A percentile compares a stretch with the other conserved stretches of the same genome.
Conservation (phyloP, 352 stramenopile genomes). For the Phytophthora rubi region DNA sequence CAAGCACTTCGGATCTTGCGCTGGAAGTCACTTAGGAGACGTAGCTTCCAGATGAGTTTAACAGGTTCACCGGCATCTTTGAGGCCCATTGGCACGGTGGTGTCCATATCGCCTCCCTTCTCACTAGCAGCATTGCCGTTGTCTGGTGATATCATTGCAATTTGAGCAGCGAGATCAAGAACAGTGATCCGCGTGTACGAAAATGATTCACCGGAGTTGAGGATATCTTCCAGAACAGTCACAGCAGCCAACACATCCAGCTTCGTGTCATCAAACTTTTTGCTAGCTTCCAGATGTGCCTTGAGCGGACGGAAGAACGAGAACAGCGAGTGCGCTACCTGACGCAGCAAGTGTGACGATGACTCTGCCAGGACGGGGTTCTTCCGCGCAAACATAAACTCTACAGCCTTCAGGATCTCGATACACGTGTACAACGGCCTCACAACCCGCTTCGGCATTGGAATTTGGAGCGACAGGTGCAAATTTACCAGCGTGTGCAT, state of each 20-base stretch:
- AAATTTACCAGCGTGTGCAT: constrained; percentile 91
- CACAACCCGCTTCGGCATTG: constrained; percentile 87
- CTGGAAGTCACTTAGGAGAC: constrained; percentile 90
- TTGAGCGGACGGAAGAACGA: constrained; percentile 86
- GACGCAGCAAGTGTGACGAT: constrained; percentile 72
- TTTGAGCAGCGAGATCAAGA: constrained; percentile 80
- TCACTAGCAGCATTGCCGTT: constrained; percentile 39
- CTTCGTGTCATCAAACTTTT: constrained; percentile 89
- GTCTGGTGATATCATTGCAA: constrained; percentile 77
- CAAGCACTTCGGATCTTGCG: constrained; percentile 84
- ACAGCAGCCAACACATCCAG: constrained; percentile 84
- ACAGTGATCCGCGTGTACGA: constrained; percentile 87
- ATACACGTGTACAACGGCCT: constrained; percentile 90
- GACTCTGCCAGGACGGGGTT: constrained; percentile 84
- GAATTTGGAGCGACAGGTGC: constrained; percentile 87
- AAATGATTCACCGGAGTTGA: constrained; percentile 83
- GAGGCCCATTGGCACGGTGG: constrained; percentile 45
- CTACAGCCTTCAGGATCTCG: constrained; percentile 92
- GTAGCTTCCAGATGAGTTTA: constrained; percentile 87
- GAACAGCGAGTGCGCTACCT: constrained; percentile 84
- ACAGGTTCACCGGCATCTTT: constrained; percentile 77
- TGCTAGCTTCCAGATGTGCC: constrained; percentile 82
- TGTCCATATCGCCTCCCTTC: constrained; percentile 51
- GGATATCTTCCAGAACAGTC: constrained; percentile 86
- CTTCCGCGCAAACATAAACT: constrained; percentile 93